Percentiles rank a stretch among this genome's conserved stretches.
Evolutionary conservation across 2,329 filamentous ascomycete genomes (phyloP).

Genomic region (Elsinoe ampelina): DNA sequence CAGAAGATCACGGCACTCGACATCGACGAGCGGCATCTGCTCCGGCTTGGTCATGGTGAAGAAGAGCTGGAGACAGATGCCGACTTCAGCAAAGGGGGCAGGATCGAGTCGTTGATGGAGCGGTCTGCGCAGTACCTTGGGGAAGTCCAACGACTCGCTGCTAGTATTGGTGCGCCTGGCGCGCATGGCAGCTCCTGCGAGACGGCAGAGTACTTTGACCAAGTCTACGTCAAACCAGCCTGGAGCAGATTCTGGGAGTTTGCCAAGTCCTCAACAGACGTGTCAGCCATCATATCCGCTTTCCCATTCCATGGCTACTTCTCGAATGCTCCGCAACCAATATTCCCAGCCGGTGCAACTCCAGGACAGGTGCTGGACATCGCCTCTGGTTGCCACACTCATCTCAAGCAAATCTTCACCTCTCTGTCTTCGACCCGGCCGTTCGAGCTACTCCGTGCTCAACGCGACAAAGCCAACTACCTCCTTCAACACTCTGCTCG

Average conservation of each 20-base stretch:
- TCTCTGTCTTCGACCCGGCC: slow-evolving; percentile 89
- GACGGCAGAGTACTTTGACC: slow-evolving; percentile 93
- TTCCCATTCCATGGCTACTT: slow-evolving; percentile 92
- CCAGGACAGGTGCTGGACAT: slow-evolving; percentile 64
- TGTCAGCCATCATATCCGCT: slow-evolving; percentile 52
- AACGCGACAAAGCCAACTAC: slow-evolving; percentile 92
- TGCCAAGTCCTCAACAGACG: slow-evolving; percentile 44
- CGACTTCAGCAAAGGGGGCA: slow-evolving; percentile 87
- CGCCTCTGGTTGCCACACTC: slow-evolving; percentile 74
- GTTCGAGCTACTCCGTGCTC: slow-evolving; percentile 83
- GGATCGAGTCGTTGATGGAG: slow-evolving; percentile 90
- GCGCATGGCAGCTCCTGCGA: slow-evolving; percentile 96
- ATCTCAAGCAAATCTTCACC: slow-evolving; percentile 82
- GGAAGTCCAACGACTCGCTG: slow-evolving; percentile 79
- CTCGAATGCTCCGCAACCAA: slow-evolving; percentile 71
- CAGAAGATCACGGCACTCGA: slow-evolving; percentile 95
- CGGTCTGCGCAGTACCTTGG: slow-evolving; percentile 68
- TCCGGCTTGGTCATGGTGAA: slow-evolving; percentile 88
- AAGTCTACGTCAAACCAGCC: slow-evolving; percentile 77
- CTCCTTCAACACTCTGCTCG: slow-evolving; percentile 91
- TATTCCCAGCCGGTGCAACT: slow-evolving; percentile 61
- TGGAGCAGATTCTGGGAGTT: slow-evolving; percentile 78
- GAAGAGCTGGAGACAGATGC: slow-evolving; percentile 80
- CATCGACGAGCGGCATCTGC: slow-evolving; percentile 87
- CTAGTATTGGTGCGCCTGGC: slow-evolving; percentile 75